Evolutionary conservation across 768 basidiomycete species (phyloP).

Genomic region (Boletus subcaerulescens): DNA sequence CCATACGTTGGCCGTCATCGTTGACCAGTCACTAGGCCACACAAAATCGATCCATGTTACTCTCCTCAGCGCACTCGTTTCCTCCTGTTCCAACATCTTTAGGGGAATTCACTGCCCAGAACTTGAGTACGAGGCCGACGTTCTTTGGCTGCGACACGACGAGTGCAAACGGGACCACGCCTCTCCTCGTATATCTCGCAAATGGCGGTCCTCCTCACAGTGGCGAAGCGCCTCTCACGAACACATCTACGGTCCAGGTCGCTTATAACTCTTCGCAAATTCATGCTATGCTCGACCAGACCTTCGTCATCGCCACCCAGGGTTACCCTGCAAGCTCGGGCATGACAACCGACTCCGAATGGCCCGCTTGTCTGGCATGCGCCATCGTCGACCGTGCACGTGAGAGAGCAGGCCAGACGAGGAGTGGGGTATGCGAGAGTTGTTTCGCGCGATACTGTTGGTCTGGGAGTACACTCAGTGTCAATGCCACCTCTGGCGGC

Average conservation of each 20-base stretch:
- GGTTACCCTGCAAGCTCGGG: conserved; percentile 33
- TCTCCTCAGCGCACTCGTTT: conserved; percentile 34
- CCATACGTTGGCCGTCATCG: not conserved
- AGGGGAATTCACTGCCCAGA: conserved; percentile 33
- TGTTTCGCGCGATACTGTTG: conserved; percentile 36
- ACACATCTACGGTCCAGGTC: conserved; percentile 40
- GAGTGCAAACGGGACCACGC: conserved; percentile 31
- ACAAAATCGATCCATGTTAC: conserved; percentile 39
- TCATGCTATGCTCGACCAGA: conserved; percentile 46
- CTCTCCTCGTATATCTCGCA: conserved; percentile 58
- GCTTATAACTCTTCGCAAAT: conserved; percentile 37
- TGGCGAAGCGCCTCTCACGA: conserved; percentile 38
- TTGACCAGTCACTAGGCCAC: conserved; percentile 17
- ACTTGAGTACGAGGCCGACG: conserved; percentile 37
- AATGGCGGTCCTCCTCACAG: conserved; percentile 46
- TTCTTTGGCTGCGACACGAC: conserved; percentile 45
- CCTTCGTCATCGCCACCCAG: conserved; percentile 42
- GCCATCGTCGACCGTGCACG: conserved; percentile 49
- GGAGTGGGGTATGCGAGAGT: conserved; percentile 31
- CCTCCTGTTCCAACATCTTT: conserved; percentile 28
- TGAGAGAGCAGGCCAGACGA: conserved; percentile 16
- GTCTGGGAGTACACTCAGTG: conserved; percentile 10
- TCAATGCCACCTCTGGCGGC: not conserved
- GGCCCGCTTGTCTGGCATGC: conserved; percentile 51
- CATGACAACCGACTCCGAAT: conserved; percentile 36